Evolutionary conservation across 495 filamentous ascomycete species (phyloP), one percentile per base, ranked within the genome.

Genomic region (Aspergillus panamensis): DNA sequence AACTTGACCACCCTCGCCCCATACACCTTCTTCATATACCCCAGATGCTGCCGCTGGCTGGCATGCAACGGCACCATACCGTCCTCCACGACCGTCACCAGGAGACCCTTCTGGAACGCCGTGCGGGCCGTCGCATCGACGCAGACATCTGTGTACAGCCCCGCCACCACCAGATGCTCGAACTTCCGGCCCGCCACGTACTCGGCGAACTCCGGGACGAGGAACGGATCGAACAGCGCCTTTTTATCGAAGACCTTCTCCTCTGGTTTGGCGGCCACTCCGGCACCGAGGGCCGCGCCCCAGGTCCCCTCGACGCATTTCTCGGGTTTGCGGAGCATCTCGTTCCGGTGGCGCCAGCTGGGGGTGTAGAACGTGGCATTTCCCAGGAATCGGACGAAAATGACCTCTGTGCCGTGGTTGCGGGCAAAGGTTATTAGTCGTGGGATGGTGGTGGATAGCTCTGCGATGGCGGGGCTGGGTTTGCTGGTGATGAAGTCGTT

Each of bases 271-370:
- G 53, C 43, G 25, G 8, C n/a, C 8, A 48, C 29, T n/a, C 42
- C 43, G 1, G 31, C 13, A 39, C 14, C 42, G 0, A 56, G n/a
- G n/a, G 32, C 53, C 7, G 53, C 42, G 8, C 53, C 53, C 53
- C 53, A 56, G 0, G 42, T 56, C 16, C 53, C 53, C 25, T 48
- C 30, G 3, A 56, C 3, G n/a, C 53, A 55, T 14, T 37, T 33
- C 10, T 32, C n/a, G 8, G 42, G 8, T n/a, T 48, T 32, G 13
- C 20, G 6, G 8, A 37, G 32, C 3, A 5, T 37, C 12, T 20
- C 14, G 25, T 56, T 56, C 25, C 53, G 53, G 20, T 56, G 42
- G 16, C 37, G 21, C 53, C 53, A 56, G 53, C 53, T 48, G 29
- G 16, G 42, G 8, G 6, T n/a, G 19, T 56, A 39, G 14, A 39